Percentiles rank a stretch among this genome's conserved stretches.
phyloP scores from a whole-genome alignment of 306 rosid genomes.

The Malus sieversii region DNA sequence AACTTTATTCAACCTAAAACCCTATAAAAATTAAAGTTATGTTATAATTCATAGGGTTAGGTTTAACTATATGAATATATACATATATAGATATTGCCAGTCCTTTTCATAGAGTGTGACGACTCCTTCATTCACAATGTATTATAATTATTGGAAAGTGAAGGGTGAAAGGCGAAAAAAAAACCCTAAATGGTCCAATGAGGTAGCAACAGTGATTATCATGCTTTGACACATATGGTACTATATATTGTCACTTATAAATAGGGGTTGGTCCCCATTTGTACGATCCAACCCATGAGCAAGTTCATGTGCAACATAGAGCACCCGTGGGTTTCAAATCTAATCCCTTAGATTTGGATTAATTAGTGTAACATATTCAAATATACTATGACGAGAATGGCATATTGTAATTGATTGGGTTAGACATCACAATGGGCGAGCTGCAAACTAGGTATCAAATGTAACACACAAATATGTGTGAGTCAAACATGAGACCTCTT shows the following conservation, averaged over 20 bases:
- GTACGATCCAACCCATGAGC: neutral
- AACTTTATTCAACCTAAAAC: too few relatives aligned
- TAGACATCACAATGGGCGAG: too few relatives aligned
- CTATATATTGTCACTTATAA: neutral
- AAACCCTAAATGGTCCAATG: slow-evolving; percentile 19
- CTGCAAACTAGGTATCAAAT: too few relatives aligned
- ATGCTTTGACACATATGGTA: slow-evolving; percentile 15
- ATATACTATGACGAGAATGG: too few relatives aligned
- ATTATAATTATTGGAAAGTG: slow-evolving; percentile 29
- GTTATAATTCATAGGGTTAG: neutral
- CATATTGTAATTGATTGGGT: too few relatives aligned
- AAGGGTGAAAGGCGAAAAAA: slow-evolving; percentile 16
- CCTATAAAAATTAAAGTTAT: too few relatives aligned
- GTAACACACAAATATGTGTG: too few relatives aligned
- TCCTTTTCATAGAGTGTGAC: slow-evolving; percentile 33
- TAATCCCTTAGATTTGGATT: too few relatives aligned
- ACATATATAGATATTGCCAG: slow-evolving; percentile 8
- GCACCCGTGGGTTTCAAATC: neutral
- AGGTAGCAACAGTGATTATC: slow-evolving; percentile 29
- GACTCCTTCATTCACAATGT: slow-evolving; percentile 25
- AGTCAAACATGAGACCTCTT: too few relatives aligned
- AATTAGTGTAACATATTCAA: too few relatives aligned
- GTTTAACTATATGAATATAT: neutral
- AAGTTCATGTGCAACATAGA: neutral
- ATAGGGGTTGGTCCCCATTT: neutral